These are phyloP conservation scores for Leccinum fibrillosum DNA, from an alignment of 768 basidiomycete genomes.

Conservation along the genomic window DNA sequence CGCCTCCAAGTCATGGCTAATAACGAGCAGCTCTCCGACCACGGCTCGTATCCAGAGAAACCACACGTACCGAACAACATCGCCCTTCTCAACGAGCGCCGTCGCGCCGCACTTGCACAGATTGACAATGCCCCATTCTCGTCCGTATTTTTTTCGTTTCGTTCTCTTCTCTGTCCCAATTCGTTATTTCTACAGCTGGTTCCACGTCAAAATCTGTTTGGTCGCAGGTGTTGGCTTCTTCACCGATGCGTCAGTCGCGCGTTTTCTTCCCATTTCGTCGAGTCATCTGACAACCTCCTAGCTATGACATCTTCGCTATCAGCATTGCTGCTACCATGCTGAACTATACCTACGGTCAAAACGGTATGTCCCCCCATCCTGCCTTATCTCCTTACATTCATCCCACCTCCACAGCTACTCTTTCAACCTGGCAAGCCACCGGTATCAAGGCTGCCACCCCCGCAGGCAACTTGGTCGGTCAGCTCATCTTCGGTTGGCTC, in stretches of 20 bases:
- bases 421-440: constrained; percentile 61
- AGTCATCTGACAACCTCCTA: constrained; percentile 5
- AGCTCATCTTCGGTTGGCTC: constrained; percentile 77
- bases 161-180: not conserved
- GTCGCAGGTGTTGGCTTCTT: constrained; percentile 86
- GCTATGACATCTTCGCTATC: constrained; percentile 87
- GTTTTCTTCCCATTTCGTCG: not conserved
- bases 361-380: constrained; percentile 23
- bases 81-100: constrained; percentile 58
- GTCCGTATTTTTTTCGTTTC: constrained; percentile 39
- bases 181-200: constrained; percentile 50
- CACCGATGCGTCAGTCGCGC: constrained; percentile 66
- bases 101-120: constrained; percentile 79
- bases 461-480: constrained; percentile 71
- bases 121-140: constrained; percentile 86
- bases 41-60: constrained; percentile 31
- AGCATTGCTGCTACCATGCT: constrained; percentile 83
- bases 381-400: not conserved
- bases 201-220: constrained; percentile 75
- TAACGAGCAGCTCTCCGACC: constrained; percentile 28
- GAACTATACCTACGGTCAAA: constrained; percentile 62
- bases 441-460: constrained; percentile 78
- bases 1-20: constrained; percentile 18
- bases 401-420: constrained; percentile 13
- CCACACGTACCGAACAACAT: constrained; percentile 21